Evolutionary conservation across 108 stramenopile genomes (phyloP).

Genomic region (Nitzschia palea): DNA sequence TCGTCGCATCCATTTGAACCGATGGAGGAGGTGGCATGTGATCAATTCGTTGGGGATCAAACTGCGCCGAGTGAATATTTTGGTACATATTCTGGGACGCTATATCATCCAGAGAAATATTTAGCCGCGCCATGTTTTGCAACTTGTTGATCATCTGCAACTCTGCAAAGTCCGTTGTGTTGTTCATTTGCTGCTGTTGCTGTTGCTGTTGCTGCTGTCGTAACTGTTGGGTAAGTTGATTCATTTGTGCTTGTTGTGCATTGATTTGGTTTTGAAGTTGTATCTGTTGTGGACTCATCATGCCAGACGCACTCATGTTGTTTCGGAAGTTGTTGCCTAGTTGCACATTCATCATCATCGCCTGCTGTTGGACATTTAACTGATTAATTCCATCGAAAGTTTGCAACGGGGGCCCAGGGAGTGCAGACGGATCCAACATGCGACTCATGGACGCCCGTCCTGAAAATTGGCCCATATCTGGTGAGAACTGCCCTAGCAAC

Average conservation of each 20-base stretch:
- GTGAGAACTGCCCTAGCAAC: slow-evolving; percentile 10
- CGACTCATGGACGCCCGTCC: slow-evolving; percentile 3
- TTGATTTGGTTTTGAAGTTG: slow-evolving; percentile 29
- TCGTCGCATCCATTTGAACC: background rate
- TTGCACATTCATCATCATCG: slow-evolving; percentile 19
- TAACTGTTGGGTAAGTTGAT: slow-evolving; percentile 28
- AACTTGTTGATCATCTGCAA: slow-evolving; percentile 23
- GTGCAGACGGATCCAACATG: slow-evolving; percentile 17
- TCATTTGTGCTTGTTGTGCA: slow-evolving; percentile 18
- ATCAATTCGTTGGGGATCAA: slow-evolving; percentile 4
- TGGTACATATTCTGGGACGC: background rate
- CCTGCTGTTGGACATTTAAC: slow-evolving; percentile 14
- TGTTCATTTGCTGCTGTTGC: slow-evolving; percentile 21
- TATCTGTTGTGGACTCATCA: slow-evolving; percentile 23
- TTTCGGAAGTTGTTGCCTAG: slow-evolving; percentile 8
- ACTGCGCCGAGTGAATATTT: background rate
- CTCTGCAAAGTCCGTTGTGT: slow-evolving; percentile 8
- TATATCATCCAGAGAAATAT: background rate
- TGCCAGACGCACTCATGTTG: slow-evolving; percentile 3
- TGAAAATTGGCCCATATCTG: slow-evolving; percentile 23
- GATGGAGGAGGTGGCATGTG: slow-evolving; percentile 13
- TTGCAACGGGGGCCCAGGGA: slow-evolving; percentile 12
- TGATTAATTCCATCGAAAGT: background rate
- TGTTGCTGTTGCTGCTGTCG: slow-evolving; percentile 27
- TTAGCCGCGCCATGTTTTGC: slow-evolving; percentile 2